phyloP scores from a whole-genome alignment of 1,284 basidiomycete genomes.

The Cronartium ribicola region DNA sequence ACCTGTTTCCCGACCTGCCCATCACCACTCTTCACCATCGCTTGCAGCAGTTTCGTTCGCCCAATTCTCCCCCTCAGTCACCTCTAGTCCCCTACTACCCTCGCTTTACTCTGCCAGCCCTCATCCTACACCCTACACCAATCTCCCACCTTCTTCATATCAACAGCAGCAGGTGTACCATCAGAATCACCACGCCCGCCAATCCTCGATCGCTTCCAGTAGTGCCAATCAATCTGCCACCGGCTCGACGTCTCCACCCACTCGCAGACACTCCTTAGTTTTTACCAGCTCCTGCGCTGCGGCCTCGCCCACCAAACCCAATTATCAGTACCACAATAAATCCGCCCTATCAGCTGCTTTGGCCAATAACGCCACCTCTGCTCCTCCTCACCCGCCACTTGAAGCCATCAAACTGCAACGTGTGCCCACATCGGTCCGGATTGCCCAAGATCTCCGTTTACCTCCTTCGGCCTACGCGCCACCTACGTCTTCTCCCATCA shows the following conservation, averaged over 20 bases:
- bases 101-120: not conserved
- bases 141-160: conserved; percentile 7
- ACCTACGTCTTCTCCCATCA: conserved; percentile 46
- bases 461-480: conserved; percentile 44
- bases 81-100: conserved; percentile 16
- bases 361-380: conserved; percentile 36
- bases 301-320: conserved; percentile 17
- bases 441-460: conserved; percentile 54
- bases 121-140: not conserved
- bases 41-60: not conserved
- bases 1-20: conserved; percentile 4
- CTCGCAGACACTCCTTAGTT: conserved; percentile 38
- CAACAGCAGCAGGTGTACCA: conserved; percentile 1
- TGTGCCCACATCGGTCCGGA: conserved; percentile 57
- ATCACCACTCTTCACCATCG: conserved; percentile 23
- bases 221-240: not conserved
- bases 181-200: conserved; percentile 8
- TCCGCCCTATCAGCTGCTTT: conserved; percentile 39
- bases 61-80: conserved; percentile 4
- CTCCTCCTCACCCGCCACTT: conserved; percentile 44
- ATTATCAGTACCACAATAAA: conserved; percentile 38
- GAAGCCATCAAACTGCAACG: conserved; percentile 57
- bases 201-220: conserved; percentile 23
- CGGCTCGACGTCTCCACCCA: not conserved
- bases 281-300: conserved; percentile 31